These are phyloP conservation scores for Erodium moschatum DNA, from an alignment of 441 rosid genomes.

Conservation along the genomic window DNA sequence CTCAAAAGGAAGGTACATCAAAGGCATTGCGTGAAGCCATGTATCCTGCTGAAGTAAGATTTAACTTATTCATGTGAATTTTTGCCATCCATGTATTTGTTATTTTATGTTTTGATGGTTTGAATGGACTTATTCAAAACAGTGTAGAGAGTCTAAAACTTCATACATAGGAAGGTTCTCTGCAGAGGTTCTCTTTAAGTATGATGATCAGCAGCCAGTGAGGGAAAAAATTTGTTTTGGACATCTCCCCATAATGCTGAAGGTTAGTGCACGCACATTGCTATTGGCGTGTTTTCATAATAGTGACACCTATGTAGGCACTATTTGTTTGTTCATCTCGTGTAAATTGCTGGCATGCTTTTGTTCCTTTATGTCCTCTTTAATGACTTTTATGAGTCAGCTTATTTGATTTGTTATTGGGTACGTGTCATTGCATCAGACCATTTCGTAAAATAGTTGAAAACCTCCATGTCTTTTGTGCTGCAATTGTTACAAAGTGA, in stretches of 20 bases:
- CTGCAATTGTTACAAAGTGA: neutral
- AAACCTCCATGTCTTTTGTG: conserved; percentile 2
- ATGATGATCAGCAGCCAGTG: conserved; percentile 32
- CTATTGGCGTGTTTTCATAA: neutral
- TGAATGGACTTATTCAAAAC: conserved; percentile 18
- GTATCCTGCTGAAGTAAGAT: conserved; percentile 64
- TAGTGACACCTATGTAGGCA: neutral
- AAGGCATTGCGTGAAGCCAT: conserved; percentile 34
- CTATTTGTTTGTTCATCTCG: neutral
- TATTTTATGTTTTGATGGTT: conserved; percentile 10
- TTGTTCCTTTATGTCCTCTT: neutral
- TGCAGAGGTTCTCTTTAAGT: conserved; percentile 53
- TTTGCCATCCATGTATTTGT: neutral
- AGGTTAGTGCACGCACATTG: conserved; percentile 38
- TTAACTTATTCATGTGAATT: neutral
- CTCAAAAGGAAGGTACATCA: conserved; percentile 50
- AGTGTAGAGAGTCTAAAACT: conserved; percentile 82
- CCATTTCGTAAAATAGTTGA: neutral
- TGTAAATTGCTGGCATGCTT: neutral
- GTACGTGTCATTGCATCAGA: neutral
- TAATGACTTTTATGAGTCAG: neutral
- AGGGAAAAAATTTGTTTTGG: conserved; percentile 68
- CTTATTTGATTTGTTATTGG: neutral
- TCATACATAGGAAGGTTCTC: conserved; percentile 66
- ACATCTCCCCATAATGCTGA: conserved; percentile 76